A percentile compares a stretch with the other conserved stretches of the same genome.
Evolutionary conservation across 768 basidiomycete genomes (phyloP).

Genomic region (Pluteus cervinus): DNA sequence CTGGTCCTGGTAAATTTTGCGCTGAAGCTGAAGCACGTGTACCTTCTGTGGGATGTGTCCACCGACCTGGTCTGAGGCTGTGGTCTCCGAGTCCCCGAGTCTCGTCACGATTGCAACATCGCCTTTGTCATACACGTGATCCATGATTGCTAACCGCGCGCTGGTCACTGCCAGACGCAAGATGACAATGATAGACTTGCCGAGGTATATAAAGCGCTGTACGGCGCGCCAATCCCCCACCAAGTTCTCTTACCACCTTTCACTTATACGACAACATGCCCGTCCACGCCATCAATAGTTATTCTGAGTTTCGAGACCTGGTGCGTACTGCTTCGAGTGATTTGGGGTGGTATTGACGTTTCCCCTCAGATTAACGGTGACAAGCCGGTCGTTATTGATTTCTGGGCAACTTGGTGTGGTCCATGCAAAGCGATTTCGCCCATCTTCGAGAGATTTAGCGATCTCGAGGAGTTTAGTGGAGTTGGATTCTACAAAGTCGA

Average conservation of each 20-base stretch:
- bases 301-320: constrained; percentile 32
- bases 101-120: too few relatives aligned
- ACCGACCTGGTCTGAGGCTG: too few relatives aligned
- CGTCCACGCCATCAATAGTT: constrained; percentile 29
- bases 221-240: constrained; percentile 1
- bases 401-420: constrained; percentile 77
- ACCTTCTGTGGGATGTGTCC: too few relatives aligned
- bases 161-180: too few relatives aligned
- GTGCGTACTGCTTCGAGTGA: constrained; percentile 26
- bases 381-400: constrained; percentile 53
- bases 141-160: too few relatives aligned
- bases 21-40: too few relatives aligned
- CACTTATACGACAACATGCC: constrained; percentile 23
- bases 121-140: too few relatives aligned
- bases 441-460: constrained; percentile 52
- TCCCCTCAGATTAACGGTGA: constrained; percentile 36
- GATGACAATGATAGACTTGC: too few relatives aligned
- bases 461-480: constrained; percentile 18
- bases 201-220: too few relatives aligned
- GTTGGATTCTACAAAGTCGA: constrained; percentile 71
- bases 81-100: too few relatives aligned
- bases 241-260: neutral
- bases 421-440: constrained; percentile 66
- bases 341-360: neutral
- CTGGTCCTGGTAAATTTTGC: too few relatives aligned